A percentile compares a stretch with the other conserved stretches of the same genome.
These are phyloP conservation scores for Colletotrichum higginsianum DNA, from an alignment of 2,329 filamentous ascomycete species.

Conservation along the genomic window DNA sequence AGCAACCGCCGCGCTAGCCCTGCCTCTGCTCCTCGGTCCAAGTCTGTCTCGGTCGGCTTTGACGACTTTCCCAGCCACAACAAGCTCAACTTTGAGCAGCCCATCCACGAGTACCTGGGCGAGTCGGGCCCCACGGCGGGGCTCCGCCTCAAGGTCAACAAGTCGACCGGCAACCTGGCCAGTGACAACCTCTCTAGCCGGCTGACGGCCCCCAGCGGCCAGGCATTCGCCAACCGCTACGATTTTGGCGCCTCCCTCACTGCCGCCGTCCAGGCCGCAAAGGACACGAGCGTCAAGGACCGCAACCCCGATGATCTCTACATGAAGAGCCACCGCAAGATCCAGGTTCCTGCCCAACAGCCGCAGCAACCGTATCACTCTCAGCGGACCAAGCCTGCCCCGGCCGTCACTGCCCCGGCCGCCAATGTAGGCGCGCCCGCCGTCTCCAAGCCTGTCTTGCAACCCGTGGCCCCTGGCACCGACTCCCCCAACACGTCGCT, in stretches of 20 bases:
- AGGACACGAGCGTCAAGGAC: conserved; percentile 72
- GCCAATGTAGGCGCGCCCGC: conserved; percentile 31
- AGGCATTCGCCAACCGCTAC: conserved; percentile 92
- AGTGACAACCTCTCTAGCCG: conserved; percentile 71
- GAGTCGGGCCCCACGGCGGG: conserved; percentile 69
- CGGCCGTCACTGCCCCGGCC: conserved; percentile 10
- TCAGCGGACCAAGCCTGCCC: conserved; percentile 35
- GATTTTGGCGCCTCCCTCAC: conserved; percentile 94
- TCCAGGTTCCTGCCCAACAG: conserved; percentile 44
- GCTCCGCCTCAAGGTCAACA: conserved; percentile 80
- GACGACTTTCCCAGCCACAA: conserved; percentile 81
- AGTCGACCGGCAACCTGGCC: conserved; percentile 74
- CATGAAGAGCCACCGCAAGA: conserved; percentile 66
- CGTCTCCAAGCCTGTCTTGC: conserved; percentile 27
- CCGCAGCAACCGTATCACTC: conserved; percentile 37
- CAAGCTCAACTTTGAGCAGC: conserved; percentile 71
- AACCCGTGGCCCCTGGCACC: conserved; percentile 57
- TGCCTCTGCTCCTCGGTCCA: conserved; percentile 61
- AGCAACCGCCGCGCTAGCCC: conserved; percentile 71
- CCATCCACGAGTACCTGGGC: conserved; percentile 74
- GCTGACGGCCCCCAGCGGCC: conserved; percentile 71
- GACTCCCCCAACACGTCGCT: conserved; percentile 71
- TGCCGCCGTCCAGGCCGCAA: conserved; percentile 83
- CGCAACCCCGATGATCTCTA: conserved; percentile 66
- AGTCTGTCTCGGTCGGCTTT: conserved; percentile 70